Base-by-base conservation (phyloP, 768 basidiomycete species). In the Harrya chromipes region DNA sequence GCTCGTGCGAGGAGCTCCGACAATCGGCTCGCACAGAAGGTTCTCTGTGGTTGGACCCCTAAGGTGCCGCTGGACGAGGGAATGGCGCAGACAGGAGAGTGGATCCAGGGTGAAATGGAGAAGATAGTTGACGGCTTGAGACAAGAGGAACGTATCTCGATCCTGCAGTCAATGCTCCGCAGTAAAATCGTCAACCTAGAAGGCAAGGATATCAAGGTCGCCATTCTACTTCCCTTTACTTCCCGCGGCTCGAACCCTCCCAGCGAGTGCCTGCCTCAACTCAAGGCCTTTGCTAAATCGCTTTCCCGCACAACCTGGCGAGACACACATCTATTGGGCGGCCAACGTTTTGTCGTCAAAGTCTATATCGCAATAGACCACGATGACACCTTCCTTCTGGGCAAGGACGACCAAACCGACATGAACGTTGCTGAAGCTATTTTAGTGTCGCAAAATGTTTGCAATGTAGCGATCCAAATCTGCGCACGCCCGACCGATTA, bases 171-270 rank as follows among this genome's bases (percentile, higher is more conserved):
- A 10, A 58, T 73, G 36, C 59, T 61, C 16, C 39, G 34, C 33
- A 81, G 80, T 53, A 52, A 69, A 38, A 40, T 80, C 9, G 50
- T 81, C 23, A 47, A 72, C 39, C 64, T 82, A 8, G 53, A 60
- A 6, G 48, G 60, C 0, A 60, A 64, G 20, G 61, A 60, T 2
- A 65, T 70, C 44, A 71, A 63, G 6, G 80, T 82, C 55, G 82
- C 76, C 2, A 69, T 83, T 36, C 68, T 83, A 3, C 73, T 84
- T 8, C 82, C 82, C 2, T 72, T 84, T 55, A 83, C 82, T 1
- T 83, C 81, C 8, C 70, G 76, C 1, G 75, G 77, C 4, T 60
- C 62, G 0, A 26, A 50, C 2, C 51, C 62, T 5, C 72, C 72
- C 0, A 49, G 54, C 1, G 58, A 69, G 33, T 82, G 80, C 48